These are phyloP conservation scores for Amylocarpus encephaloides DNA, from an alignment of 2,329 filamentous ascomycete genomes.

Conservation along the genomic window DNA sequence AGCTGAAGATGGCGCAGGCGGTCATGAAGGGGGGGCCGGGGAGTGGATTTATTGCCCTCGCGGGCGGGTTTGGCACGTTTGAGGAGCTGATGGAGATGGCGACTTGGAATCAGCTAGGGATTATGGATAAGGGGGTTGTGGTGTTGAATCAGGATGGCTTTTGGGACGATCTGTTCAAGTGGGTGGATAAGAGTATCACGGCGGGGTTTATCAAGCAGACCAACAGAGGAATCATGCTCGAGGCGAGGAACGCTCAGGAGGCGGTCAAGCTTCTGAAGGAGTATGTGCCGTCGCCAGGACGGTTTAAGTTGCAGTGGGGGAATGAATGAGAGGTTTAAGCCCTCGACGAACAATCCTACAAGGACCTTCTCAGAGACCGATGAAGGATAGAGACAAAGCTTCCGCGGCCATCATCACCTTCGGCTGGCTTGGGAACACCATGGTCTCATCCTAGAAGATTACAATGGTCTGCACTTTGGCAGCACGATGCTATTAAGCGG, in stretches of 20 bases:
- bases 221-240: conserved; percentile 71
- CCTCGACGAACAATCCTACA: background rate
- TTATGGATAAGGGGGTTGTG: conserved; percentile 74
- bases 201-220: conserved; percentile 68
- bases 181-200: conserved; percentile 70
- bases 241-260: conserved; percentile 65
- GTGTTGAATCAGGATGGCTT: conserved; percentile 85
- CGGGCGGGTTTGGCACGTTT: conserved; percentile 87
- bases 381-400: too few species aligned
- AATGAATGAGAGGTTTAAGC: conserved; percentile 23
- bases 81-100: conserved; percentile 91
- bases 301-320: conserved; percentile 79
- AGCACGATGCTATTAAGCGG: too few species aligned
- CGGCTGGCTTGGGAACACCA: too few species aligned
- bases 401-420: too few species aligned
- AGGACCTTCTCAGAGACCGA: background rate
- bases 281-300: conserved; percentile 69
- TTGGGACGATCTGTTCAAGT: conserved; percentile 79
- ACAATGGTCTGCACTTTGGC: too few species aligned
- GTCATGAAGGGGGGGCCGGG: conserved; percentile 77
- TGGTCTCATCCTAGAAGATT: too few species aligned
- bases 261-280: conserved; percentile 63
- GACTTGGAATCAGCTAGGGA: conserved; percentile 95
- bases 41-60: conserved; percentile 81
- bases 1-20: conserved; percentile 86